A percentile compares a stretch with the other conserved stretches of the same genome.
Evolutionary conservation across 352 stramenopile species (phyloP).

Genomic region (Globisporangium ultimum): DNA sequence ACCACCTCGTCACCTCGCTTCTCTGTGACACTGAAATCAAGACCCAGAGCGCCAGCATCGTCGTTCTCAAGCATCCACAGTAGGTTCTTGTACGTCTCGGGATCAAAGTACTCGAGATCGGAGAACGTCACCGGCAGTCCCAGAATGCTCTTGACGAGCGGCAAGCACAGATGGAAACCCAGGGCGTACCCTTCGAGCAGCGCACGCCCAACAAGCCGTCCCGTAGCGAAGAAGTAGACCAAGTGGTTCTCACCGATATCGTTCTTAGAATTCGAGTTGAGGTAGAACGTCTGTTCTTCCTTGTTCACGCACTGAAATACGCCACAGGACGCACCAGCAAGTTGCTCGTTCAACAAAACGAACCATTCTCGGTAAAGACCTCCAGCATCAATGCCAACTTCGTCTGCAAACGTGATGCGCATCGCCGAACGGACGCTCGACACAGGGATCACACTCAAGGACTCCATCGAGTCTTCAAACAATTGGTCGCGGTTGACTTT

Average conservation of each 20-base stretch:
- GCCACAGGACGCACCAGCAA: not conserved
- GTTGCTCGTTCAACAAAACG: slow-evolving; percentile 25
- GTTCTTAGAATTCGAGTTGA: slow-evolving; percentile 40
- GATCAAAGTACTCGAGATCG: slow-evolving; percentile 42
- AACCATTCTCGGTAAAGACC: slow-evolving; percentile 72
- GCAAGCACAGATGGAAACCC: slow-evolving; percentile 76
- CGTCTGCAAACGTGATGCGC: slow-evolving; percentile 57
- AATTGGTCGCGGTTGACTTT: slow-evolving; percentile 27
- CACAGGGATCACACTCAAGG: slow-evolving; percentile 21
- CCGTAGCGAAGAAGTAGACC: slow-evolving; percentile 38
- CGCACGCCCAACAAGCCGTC: slow-evolving; percentile 41
- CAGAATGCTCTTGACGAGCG: slow-evolving; percentile 48
- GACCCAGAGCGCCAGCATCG: slow-evolving; percentile 28
- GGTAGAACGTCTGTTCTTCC: slow-evolving; percentile 45
- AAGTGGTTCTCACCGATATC: slow-evolving; percentile 33
- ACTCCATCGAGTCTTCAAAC: slow-evolving; percentile 31
- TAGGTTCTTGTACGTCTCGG: slow-evolving; percentile 42
- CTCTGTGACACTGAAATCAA: slow-evolving; percentile 37
- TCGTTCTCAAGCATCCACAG: slow-evolving; percentile 44
- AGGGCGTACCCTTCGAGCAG: slow-evolving; percentile 89
- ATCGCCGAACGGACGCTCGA: slow-evolving; percentile 31
- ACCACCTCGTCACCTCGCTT: slow-evolving; percentile 13
- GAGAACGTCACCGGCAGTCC: slow-evolving; percentile 33
- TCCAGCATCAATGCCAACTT: slow-evolving; percentile 57
- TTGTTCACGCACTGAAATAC: not conserved